Conservation (phyloP, 2,329 filamentous ascomycete species). For the Xylaria sp. region DNA sequence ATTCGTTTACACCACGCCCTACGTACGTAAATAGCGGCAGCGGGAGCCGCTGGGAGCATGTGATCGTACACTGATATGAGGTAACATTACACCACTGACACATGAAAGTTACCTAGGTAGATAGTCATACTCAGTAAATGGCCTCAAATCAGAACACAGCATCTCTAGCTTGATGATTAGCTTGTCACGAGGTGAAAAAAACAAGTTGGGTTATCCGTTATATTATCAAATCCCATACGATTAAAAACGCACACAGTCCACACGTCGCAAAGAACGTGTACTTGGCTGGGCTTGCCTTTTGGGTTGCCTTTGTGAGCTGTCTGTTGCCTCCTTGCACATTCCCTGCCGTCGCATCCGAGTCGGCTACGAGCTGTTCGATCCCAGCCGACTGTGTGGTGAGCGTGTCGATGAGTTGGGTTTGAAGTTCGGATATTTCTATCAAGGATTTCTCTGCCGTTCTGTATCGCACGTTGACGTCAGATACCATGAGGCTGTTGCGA, state of each 20-base stretch:
- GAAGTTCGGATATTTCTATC: constrained; percentile 90
- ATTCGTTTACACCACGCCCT: not conserved
- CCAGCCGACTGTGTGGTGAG: constrained; percentile 86
- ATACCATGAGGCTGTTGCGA: not conserved
- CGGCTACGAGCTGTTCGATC: constrained; percentile 87
- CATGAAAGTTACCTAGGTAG: not conserved
- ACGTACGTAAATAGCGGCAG: not conserved
- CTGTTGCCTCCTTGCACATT: constrained; percentile 92
- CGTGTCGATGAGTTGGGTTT: constrained; percentile 87
- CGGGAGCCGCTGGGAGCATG: constrained; percentile 20
- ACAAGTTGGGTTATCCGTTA: constrained; percentile 40
- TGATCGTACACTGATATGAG: constrained; percentile 15
- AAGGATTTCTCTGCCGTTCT: constrained; percentile 91
- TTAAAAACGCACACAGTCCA: constrained; percentile 76
- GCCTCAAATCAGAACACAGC: not conserved
- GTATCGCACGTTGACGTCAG: constrained; percentile 27
- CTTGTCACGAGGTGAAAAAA: constrained; percentile 3
- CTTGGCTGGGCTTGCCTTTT: constrained; percentile 76
- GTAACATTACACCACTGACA: not conserved
- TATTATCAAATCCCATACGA: constrained; percentile 80
- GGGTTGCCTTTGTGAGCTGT: constrained; percentile 84
- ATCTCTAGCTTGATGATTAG: constrained; percentile 1
- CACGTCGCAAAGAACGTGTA: constrained; percentile 84
- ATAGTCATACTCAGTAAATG: not conserved
- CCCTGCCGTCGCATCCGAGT: constrained; percentile 82